Base-by-base conservation (phyloP, 2,329 filamentous ascomycete species). In the Fusarium redolens region DNA sequence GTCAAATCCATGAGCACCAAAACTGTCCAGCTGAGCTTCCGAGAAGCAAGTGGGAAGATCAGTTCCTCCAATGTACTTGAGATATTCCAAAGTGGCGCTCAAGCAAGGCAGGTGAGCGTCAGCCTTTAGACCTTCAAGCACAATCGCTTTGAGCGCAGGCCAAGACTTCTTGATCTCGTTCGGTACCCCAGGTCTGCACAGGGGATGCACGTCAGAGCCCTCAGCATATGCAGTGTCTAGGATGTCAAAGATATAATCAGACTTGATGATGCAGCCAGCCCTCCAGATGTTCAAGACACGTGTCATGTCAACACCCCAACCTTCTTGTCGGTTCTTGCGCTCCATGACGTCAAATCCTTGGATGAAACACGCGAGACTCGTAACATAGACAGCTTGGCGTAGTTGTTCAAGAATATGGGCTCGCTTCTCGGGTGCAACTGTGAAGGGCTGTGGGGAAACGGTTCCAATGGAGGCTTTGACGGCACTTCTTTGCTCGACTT, bases 1-100 rank as follows among this genome's bases (percentile, higher is more conserved):
- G 37, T 71, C 68, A 56, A 61, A 71, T 1, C 61, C 66, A 33
- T 93, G 91, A 41, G 86, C 85, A 0, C 92, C 91, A 78, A 93
- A 93, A 76, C 90, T 92, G 77, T 93, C 91, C 78, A 93, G 82
- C 82, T 93, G 87, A 0, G 91, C 91, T 80, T 93, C 91, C 82
- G 91, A 91, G 77, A 93, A 93, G 63, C 88, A 86, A 7, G 91
- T 92, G 0, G 91, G 91, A 37, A 93, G 79, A 65, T 87, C 86
- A 6, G 86, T 88, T 20, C 87, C 87, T 3, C 85, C 87, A 33
- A 85, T 85, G 59, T 91, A 91, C 80, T 93, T 93, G 74, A 91
- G 81, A 75, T 92, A 93, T 72, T 93, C 92, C 59, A 93, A 77
- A 3, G 85, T 91, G 4, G 90, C 87, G 40, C 87, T 87, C 54